Evolutionary conservation across 306 rosid genomes (phyloP).

Genomic region (Hylodesmum podocarpum): DNA sequence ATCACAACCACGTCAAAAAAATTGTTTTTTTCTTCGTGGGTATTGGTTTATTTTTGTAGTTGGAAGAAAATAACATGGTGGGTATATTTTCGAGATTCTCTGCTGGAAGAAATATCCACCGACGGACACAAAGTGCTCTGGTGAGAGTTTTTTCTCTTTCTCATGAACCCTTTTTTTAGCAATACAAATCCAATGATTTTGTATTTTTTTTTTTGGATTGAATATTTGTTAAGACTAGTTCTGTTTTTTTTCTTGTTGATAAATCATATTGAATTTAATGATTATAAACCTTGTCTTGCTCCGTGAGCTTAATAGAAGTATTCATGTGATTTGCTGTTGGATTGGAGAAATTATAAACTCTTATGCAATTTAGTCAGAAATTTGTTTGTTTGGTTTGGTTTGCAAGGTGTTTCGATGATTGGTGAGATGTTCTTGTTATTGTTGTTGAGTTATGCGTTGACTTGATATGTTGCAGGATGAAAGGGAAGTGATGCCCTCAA

Average conservation of each 20-base stretch:
- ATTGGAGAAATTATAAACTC: not conserved
- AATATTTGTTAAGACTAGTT: constrained; percentile 3
- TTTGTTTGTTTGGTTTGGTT: constrained; percentile 1
- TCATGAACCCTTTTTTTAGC: not conserved
- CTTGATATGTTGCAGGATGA: constrained; percentile 60
- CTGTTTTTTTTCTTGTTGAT: not conserved
- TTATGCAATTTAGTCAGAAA: not conserved
- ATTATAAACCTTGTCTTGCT: not conserved
- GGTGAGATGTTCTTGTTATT: constrained; percentile 11
- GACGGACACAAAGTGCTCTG: constrained; percentile 91
- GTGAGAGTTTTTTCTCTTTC: constrained; percentile 45
- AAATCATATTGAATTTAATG: not conserved
- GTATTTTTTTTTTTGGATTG: constrained; percentile 15
- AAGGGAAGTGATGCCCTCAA: constrained; percentile 64
- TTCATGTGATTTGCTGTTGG: constrained; percentile 11
- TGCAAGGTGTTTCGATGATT: not conserved
- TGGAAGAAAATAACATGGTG: constrained; percentile 52
- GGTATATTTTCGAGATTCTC: constrained; percentile 94
- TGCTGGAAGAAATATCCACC: constrained; percentile 66
- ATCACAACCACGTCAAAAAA: constrained; percentile 18
- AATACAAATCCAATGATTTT: not conserved
- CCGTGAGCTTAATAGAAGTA: not conserved
- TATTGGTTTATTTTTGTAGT: constrained; percentile 31
- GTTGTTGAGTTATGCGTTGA: constrained; percentile 24
- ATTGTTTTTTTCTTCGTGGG: constrained; percentile 26